These are phyloP conservation scores for Prunus campanulata DNA, from an alignment of 306 rosid genomes.

Conservation along the genomic window DNA sequence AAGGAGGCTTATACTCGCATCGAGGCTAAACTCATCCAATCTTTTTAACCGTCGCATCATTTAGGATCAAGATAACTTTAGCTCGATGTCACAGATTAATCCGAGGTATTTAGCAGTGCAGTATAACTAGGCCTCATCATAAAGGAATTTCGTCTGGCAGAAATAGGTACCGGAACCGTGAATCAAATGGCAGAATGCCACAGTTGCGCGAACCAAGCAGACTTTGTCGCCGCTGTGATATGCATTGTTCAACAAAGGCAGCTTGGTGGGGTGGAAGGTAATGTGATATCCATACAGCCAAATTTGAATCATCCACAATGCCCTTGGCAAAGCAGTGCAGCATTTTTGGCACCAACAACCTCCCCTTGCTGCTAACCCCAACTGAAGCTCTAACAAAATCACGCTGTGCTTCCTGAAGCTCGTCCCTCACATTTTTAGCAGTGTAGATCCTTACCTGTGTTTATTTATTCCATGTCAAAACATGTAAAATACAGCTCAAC, in stretches of 20 bases:
- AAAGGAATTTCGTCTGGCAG: constrained; percentile 32
- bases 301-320: constrained; percentile 52
- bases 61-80: neutral
- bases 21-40: neutral
- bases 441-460: constrained; percentile 60
- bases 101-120: neutral
- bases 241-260: constrained; percentile 61
- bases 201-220: constrained; percentile 65
- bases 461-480: neutral
- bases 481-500: neutral
- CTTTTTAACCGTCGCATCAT: neutral
- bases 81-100: neutral
- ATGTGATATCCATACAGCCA: constrained; percentile 72
- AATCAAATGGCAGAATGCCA: constrained; percentile 65
- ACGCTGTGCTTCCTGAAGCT: constrained; percentile 62
- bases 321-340: constrained; percentile 65
- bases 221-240: constrained; percentile 62
- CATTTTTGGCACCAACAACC: constrained; percentile 66
- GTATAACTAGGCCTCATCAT: neutral
- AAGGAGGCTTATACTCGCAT: neutral
- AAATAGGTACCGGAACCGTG: constrained; percentile 66
- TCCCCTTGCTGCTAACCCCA: constrained; percentile 68
- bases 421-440: constrained; percentile 52
- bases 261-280: constrained; percentile 70
- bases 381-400: constrained; percentile 68